These are phyloP conservation scores for Candida berthetii DNA, from an alignment of 805 yeast genomes.

Conservation along the genomic window DNA sequence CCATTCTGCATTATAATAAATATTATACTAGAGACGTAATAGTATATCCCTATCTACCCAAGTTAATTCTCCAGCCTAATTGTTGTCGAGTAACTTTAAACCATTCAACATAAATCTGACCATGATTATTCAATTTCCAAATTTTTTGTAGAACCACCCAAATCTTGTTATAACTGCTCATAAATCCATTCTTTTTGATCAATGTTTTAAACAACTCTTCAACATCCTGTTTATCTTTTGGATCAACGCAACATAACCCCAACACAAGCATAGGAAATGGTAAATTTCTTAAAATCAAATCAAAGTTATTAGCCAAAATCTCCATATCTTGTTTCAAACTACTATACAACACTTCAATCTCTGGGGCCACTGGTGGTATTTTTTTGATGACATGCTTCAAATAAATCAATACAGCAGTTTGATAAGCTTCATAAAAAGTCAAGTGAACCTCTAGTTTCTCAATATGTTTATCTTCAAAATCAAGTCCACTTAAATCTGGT, in stretches of 20 bases:
- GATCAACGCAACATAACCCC: slow-evolving; percentile 24
- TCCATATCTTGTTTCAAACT: slow-evolving; percentile 46
- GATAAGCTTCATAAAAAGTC: slow-evolving; percentile 54
- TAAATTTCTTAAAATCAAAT: slow-evolving; percentile 39
- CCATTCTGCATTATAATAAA: no score
- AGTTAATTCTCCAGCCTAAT: slow-evolving; percentile 31
- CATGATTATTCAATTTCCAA: slow-evolving; percentile 31
- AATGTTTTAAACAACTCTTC: slow-evolving; percentile 18
- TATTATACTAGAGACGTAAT: no score
- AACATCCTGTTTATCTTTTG: slow-evolving; percentile 18
- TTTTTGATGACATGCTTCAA: slow-evolving; percentile 46
- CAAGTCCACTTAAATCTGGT: slow-evolving; percentile 31
- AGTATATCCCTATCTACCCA: slow-evolving; percentile 13
- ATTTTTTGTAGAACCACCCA: slow-evolving; percentile 30
- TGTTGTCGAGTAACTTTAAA: slow-evolving; percentile 28
- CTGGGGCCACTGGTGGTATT: slow-evolving; percentile 45
- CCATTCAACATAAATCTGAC: slow-evolving; percentile 34
- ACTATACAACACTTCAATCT: slow-evolving; percentile 42
- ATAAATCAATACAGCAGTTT: slow-evolving; percentile 46
- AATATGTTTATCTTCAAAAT: slow-evolving; percentile 23
- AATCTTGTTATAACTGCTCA: slow-evolving; percentile 25
- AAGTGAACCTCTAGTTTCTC: slow-evolving; percentile 50
- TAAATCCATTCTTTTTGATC: slow-evolving; percentile 24
- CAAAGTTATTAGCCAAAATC: slow-evolving; percentile 31
- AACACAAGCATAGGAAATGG: slow-evolving; percentile 34